Percentiles rank a stretch among this genome's conserved stretches.
These are phyloP conservation scores for Nepenthes mirabilis DNA, from an alignment of 148 eudicot genomes.

Conservation along the genomic window DNA sequence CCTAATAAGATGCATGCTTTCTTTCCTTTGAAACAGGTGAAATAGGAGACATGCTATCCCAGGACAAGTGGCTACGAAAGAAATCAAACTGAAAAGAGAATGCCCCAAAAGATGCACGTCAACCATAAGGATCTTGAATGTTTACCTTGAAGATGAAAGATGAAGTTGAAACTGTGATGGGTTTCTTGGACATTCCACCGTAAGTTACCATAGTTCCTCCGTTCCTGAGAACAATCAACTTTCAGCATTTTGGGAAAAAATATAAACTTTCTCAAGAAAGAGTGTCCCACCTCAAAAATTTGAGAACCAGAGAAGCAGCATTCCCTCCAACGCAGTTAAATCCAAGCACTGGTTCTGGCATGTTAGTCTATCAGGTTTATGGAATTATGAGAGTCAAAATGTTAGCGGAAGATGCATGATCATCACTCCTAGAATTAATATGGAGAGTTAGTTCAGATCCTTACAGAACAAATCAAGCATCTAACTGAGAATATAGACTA, in stretches of 20 bases:
- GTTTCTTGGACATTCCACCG: constrained; percentile 97
- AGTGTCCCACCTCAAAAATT: constrained; percentile 52
- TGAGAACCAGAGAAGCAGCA: constrained; percentile 80
- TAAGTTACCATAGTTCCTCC: constrained; percentile 99
- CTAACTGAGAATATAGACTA: neutral
- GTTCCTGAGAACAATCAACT: constrained; percentile 24
- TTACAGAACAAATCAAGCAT: neutral
- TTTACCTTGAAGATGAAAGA: constrained; percentile 88
- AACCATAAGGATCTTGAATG: neutral
- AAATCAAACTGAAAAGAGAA: neutral
- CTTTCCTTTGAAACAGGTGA: no score
- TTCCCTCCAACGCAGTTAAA: constrained; percentile 94
- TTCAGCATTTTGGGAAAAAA: neutral
- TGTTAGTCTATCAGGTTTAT: constrained; percentile 24
- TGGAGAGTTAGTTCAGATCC: no score
- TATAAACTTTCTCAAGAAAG: neutral
- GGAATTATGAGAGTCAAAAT: neutral
- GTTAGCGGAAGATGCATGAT: neutral
- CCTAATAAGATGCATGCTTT: no score
- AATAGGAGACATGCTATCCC: no score
- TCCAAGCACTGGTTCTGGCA: constrained; percentile 80
- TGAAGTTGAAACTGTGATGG: constrained; percentile 68
- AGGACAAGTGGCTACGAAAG: neutral
- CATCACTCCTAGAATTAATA: no score
- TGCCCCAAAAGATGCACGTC: constrained; percentile 4